phyloP scores from a whole-genome alignment of 352 stramenopile genomes.

The Phytophthora podocarpi region DNA sequence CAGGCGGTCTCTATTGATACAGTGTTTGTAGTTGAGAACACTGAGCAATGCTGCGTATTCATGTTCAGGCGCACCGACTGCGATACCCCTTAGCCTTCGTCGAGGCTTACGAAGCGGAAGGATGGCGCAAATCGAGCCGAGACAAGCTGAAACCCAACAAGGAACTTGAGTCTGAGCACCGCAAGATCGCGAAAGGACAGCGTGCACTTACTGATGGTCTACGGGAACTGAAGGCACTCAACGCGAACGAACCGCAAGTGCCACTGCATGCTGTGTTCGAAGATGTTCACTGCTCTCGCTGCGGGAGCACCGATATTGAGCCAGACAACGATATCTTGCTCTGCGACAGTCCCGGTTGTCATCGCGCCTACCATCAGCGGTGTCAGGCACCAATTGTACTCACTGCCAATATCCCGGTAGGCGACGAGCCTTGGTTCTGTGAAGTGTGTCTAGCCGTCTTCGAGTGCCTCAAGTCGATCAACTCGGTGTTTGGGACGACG shows the following conservation, averaged over 20 bases:
- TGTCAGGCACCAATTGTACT: conserved; percentile 68
- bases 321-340: conserved; percentile 86
- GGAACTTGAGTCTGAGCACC: conserved; percentile 56
- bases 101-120: conserved; percentile 84
- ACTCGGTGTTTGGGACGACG: conserved; percentile 74
- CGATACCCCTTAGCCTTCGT: conserved; percentile 76
- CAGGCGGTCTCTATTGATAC: not conserved
- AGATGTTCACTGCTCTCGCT: conserved; percentile 83
- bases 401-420: conserved; percentile 67
- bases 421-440: conserved; percentile 83
- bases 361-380: conserved; percentile 81
- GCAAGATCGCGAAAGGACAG: conserved; percentile 65
- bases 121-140: conserved; percentile 74
- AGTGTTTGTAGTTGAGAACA: not conserved
- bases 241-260: conserved; percentile 56
- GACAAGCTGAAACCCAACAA: conserved; percentile 86
- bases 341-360: conserved; percentile 75
- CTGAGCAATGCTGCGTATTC: conserved; percentile 2
- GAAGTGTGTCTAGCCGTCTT: conserved; percentile 77
- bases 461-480: conserved; percentile 81
- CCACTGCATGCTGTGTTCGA: conserved; percentile 46
- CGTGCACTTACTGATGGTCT: conserved; percentile 54
- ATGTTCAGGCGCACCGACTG: conserved; percentile 51
- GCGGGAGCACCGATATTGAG: conserved; percentile 60
- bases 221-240: conserved; percentile 43